Evolutionary conservation across 2,329 filamentous ascomycete species (phyloP).

Genomic region (Fusarium falciforme): DNA sequence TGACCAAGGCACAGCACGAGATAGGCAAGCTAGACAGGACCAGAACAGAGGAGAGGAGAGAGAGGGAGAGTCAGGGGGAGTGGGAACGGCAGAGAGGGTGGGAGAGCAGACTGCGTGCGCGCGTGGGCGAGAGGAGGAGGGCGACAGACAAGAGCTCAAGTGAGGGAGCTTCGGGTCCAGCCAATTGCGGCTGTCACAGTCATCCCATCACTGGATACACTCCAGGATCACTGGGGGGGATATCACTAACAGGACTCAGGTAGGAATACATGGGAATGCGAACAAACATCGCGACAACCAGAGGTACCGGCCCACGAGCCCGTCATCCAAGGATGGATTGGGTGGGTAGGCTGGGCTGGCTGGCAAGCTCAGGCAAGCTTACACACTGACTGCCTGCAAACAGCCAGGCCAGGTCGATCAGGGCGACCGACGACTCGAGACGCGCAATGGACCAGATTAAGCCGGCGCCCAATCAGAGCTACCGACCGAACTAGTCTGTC

Average conservation of each 20-base stretch:
- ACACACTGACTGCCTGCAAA: slow-evolving; percentile 21
- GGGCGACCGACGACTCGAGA: slow-evolving; percentile 14
- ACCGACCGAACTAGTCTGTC: neutral
- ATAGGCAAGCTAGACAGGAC: slow-evolving; percentile 25
- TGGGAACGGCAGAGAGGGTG: slow-evolving; percentile 38
- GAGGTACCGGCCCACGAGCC: slow-evolving; percentile 35
- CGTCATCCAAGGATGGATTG: slow-evolving; percentile 30
- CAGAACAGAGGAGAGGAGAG: slow-evolving; percentile 29
- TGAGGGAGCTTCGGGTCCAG: slow-evolving; percentile 30
- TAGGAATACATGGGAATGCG: slow-evolving; percentile 37
- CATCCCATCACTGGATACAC: slow-evolving; percentile 39
- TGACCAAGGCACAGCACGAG: slow-evolving; percentile 26
- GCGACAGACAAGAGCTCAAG: slow-evolving; percentile 24
- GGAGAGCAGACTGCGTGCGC: slow-evolving; percentile 31
- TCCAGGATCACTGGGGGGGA: slow-evolving; percentile 25
- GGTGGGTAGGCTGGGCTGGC: slow-evolving; percentile 25
- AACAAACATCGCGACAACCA: slow-evolving; percentile 20
- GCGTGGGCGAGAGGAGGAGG: slow-evolving; percentile 26
- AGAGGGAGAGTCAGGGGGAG: slow-evolving; percentile 29
- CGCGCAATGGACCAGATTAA: slow-evolving; percentile 27
- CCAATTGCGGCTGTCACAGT: slow-evolving; percentile 32
- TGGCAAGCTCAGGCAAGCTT: slow-evolving; percentile 32
- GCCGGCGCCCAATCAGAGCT: slow-evolving; percentile 21
- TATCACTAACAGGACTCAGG: slow-evolving; percentile 33
- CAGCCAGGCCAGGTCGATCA: slow-evolving; percentile 30